These are phyloP conservation scores for Saccharum officinarum DNA, from an alignment of 176 grass and related monocot genomes.

Conservation along the genomic window DNA sequence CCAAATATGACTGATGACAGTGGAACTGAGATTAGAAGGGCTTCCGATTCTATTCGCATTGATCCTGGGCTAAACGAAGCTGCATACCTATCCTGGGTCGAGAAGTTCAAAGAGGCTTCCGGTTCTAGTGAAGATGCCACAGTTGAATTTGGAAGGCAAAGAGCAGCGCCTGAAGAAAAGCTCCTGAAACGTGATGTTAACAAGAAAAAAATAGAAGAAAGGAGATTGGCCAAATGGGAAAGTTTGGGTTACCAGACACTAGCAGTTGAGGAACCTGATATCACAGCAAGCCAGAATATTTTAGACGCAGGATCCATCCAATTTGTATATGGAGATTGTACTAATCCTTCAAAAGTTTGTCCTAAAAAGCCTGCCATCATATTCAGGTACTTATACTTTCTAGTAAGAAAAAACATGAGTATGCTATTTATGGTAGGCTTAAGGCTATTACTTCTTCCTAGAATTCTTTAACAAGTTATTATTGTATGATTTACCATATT, in stretches of 20 bases:
- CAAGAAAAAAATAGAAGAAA: slow-evolving; percentile 76
- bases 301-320: slow-evolving; percentile 62
- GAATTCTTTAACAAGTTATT: slow-evolving; percentile 1
- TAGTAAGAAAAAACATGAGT: slow-evolving; percentile 23
- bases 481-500: background rate
- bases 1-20: slow-evolving; percentile 38
- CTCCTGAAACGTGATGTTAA: slow-evolving; percentile 65
- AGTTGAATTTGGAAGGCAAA: slow-evolving; percentile 55
- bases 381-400: slow-evolving; percentile 70
- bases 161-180: slow-evolving; percentile 57
- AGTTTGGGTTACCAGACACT: slow-evolving; percentile 75
- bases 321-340: slow-evolving; percentile 97
- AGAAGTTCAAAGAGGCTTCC: slow-evolving; percentile 84
- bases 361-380: slow-evolving; percentile 73
- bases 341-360: slow-evolving; percentile 68
- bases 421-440: slow-evolving; percentile 6
- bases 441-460: background rate
- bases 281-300: slow-evolving; percentile 53
- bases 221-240: slow-evolving; percentile 83
- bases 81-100: slow-evolving; percentile 82
- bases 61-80: slow-evolving; percentile 68
- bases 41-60: slow-evolving; percentile 57
- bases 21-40: slow-evolving; percentile 36
- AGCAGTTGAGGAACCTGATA: slow-evolving; percentile 55
- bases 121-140: slow-evolving; percentile 50